These are phyloP conservation scores for Populus hybrid DNA, from an alignment of 441 rosid genomes.

Conservation along the genomic window DNA sequence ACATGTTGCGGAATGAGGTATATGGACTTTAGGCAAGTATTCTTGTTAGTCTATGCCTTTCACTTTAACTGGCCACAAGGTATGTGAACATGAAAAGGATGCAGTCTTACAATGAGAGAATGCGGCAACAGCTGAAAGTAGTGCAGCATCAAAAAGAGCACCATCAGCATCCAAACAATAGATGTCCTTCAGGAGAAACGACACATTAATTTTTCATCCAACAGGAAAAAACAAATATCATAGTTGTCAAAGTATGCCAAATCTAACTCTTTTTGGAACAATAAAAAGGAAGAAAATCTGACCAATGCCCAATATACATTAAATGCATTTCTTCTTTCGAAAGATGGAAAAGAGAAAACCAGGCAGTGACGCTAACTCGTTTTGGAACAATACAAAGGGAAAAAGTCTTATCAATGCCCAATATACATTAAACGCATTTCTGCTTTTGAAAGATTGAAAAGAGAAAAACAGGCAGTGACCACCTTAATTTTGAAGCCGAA, in stretches of 20 bases:
- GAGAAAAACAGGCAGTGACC: neutral
- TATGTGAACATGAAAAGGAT: neutral
- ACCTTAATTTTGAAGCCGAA: neutral
- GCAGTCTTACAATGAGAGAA: constrained; percentile 62
- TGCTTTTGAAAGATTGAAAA: neutral
- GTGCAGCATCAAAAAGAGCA: constrained; percentile 86
- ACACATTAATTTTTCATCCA: neutral
- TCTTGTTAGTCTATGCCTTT: neutral
- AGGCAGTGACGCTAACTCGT: too few relatives aligned
- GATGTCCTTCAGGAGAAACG: constrained; percentile 55
- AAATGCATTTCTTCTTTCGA: too few relatives aligned
- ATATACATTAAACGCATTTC: neutral
- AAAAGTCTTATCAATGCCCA: too few relatives aligned
- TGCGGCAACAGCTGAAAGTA: constrained; percentile 87
- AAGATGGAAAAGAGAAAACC: too few relatives aligned
- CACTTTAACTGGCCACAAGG: neutral
- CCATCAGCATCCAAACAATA: constrained; percentile 97
- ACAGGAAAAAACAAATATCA: neutral
- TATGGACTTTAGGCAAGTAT: neutral
- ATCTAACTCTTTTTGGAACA: too few relatives aligned
- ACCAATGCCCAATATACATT: too few relatives aligned
- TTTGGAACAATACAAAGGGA: too few relatives aligned
- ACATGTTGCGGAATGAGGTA: neutral
- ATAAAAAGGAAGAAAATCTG: too few relatives aligned
- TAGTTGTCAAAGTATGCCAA: neutral